phyloP scores from a whole-genome alignment of 768 basidiomycete species.

The Lactifluus hygrophoroides region DNA sequence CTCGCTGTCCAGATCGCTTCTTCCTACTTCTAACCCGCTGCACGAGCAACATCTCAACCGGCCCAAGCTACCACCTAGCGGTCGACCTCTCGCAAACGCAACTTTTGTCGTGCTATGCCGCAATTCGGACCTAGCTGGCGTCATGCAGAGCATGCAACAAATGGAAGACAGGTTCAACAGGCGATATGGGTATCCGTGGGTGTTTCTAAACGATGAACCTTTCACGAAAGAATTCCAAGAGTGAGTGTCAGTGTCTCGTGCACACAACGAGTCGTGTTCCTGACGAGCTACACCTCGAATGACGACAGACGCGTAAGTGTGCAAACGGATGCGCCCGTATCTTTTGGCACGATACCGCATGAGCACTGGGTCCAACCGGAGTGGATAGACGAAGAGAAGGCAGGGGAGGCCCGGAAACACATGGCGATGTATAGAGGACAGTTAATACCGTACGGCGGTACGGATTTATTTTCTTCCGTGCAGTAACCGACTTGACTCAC shows the following conservation, averaged over 20 bases:
- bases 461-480: background rate
- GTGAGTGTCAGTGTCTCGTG: constrained; percentile 34
- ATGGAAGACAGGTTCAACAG: constrained; percentile 53
- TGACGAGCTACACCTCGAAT: background rate
- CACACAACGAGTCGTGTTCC: background rate
- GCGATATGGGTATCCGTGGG: constrained; percentile 59
- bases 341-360: constrained; percentile 36
- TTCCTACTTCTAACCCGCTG: too few species aligned
- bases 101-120: constrained; percentile 49
- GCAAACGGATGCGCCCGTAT: constrained; percentile 29
- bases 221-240: constrained; percentile 70
- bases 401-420: constrained; percentile 23
- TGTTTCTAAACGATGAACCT: constrained; percentile 79
- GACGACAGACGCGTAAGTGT: constrained; percentile 23
- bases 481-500: too few species aligned
- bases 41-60: too few species aligned
- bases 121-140: constrained; percentile 32
- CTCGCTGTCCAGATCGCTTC: too few species aligned
- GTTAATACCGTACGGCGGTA: constrained; percentile 7
- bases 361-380: constrained; percentile 42
- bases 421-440: constrained; percentile 27
- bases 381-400: constrained; percentile 44
- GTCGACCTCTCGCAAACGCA: constrained; percentile 38
- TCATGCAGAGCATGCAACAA: constrained; percentile 42
- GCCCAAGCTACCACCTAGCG: too few species aligned